Base-by-base conservation (phyloP, 2,329 filamentous ascomycete species). In the Geosmithia putterillii region DNA sequence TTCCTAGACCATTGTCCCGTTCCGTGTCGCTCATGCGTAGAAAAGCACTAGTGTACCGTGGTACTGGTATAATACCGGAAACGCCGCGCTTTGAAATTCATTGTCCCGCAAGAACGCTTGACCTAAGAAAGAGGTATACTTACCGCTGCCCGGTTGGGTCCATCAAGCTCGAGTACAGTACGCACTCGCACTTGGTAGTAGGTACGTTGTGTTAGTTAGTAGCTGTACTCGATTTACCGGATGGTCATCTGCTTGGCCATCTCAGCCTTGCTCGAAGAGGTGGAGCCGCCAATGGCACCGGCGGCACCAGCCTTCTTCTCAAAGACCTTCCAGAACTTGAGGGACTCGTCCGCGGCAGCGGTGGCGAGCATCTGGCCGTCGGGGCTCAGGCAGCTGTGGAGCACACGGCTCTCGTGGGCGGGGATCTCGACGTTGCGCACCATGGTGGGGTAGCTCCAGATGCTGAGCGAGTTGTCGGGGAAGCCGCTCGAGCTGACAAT, bases 301-400 rank as follows among this genome's bases (percentile, higher is more conserved):
- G 76, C 69, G 46, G 76, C 70, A 44, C 87, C 88, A 17, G 89
- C 73, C 78, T 95, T 96, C 78, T 95, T 95, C 76, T 98, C 92
- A 58, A 98, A 98, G 54, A 98, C 76, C 80, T 98, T 98, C 92
- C 92, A 98, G 75, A 98, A 98, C 71, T 98, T 98, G 64, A 98
- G 74, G 59, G 83, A 90, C 73, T 98, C 92, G 57, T 98, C 92
- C 34, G 90, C 89, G 54, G 90, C 86, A 47, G 92, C 90, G 42
- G 92, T 98, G 42, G 92, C 92, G 44, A 98, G 78, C 80, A 95
- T 95, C 71, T 98, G 92, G 42, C 92, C 92, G 57, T 98, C 92
- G 3, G 92, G 92, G 69, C 88, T 95, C 53, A 98, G 79, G 61
- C 86, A 92, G 73, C 86, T 94, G 79, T 96, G 92, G 41, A 98